A percentile compares a stretch with the other conserved stretches of the same genome.
These are phyloP conservation scores for Hypoxylon trugodes DNA, from an alignment of 495 filamentous ascomycete genomes.

Conservation along the genomic window DNA sequence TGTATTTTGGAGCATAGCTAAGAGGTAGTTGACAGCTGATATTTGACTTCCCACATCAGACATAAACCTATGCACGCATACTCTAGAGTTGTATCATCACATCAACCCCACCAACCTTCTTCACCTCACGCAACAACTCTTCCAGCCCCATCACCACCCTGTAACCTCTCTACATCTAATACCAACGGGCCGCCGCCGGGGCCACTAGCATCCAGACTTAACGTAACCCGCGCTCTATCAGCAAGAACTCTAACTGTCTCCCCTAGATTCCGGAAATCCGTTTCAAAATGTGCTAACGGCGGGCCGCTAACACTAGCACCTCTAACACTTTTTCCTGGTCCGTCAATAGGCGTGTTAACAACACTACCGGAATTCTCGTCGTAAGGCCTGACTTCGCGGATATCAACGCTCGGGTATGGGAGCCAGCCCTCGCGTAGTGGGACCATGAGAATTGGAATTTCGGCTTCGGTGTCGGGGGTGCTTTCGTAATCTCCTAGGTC, in stretches of 20 bases:
- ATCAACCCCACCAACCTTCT: not conserved
- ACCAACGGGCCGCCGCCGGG: constrained; percentile 70
- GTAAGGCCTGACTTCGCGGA: constrained; percentile 62
- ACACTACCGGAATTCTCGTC: constrained; percentile 13
- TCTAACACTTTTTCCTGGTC: too few relatives aligned
- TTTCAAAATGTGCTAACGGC: constrained; percentile 65
- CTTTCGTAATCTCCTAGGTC: constrained; percentile 19
- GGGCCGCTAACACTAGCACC: too few relatives aligned
- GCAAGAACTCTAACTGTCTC: constrained; percentile 80
- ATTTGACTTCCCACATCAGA: too few relatives aligned
- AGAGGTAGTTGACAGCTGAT: too few relatives aligned
- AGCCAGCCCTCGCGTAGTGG: constrained; percentile 80
- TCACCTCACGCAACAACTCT: constrained; percentile 18
- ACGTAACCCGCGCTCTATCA: constrained; percentile 76
- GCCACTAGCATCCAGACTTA: constrained; percentile 75
- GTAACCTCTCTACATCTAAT: constrained; percentile 60
- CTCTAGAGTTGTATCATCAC: too few relatives aligned
- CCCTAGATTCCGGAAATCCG: constrained; percentile 78
- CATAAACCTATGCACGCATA: too few relatives aligned
- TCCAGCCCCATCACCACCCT: constrained; percentile 38
- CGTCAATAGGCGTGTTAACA: not conserved
- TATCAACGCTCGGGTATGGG: constrained; percentile 79
- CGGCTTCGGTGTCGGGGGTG: constrained; percentile 53
- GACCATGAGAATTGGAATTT: constrained; percentile 72
- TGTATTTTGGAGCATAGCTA: too few relatives aligned